Conservation (phyloP, 345 rosid species). For the Rhizophora mangle region DNA sequence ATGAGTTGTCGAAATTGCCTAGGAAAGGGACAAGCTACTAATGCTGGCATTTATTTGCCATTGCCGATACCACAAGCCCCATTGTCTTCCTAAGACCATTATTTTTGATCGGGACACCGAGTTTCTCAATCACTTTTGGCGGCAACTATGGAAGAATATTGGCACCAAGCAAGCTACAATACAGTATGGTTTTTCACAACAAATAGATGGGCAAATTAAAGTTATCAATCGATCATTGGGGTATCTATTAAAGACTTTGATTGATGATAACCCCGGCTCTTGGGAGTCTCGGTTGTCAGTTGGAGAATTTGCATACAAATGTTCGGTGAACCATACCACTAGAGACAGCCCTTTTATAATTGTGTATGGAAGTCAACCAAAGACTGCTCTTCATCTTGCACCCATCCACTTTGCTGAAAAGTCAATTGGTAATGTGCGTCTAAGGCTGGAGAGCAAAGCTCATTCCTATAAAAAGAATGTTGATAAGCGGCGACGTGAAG, state of each 20-base stretch:
- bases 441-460: not conserved
- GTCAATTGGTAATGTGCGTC: not conserved
- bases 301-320: not conserved
- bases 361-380: not conserved
- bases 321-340: not conserved
- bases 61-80: not conserved
- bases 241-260: not conserved
- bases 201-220: no score
- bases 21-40: not conserved
- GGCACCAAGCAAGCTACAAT: not conserved
- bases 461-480: not conserved
- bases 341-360: not conserved
- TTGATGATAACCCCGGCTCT: not conserved
- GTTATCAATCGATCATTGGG: no score
- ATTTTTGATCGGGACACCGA: not conserved
- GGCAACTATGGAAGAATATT: not conserved
- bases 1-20: not conserved
- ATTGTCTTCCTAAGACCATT: not conserved
- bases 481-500: not conserved
- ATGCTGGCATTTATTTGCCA: not conserved
- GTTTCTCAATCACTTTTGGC: not conserved
- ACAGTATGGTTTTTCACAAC: no score
- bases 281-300: not conserved
- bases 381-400: not conserved
- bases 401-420: not conserved